These are phyloP conservation scores for Agroathelia rolfsii DNA, from an alignment of 1,284 basidiomycete genomes.

Conservation along the genomic window DNA sequence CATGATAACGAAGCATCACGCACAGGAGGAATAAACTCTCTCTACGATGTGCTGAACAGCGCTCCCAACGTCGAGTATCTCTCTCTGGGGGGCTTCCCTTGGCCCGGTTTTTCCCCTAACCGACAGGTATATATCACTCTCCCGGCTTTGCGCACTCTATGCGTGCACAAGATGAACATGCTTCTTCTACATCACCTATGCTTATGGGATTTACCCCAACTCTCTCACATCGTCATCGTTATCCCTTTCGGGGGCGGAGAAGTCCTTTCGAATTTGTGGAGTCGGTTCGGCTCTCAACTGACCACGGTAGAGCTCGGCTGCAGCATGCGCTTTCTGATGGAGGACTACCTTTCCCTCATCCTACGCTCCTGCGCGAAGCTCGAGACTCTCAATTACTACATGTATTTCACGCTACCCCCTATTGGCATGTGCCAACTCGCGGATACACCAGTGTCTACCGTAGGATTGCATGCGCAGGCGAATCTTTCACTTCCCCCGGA, in stretches of 20 bases:
- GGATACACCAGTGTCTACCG: slow-evolving; percentile 29
- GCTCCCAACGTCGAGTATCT: slow-evolving; percentile 51
- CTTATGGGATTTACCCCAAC: slow-evolving; percentile 43
- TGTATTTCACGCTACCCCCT: slow-evolving; percentile 39
- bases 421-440: slow-evolving; percentile 13
- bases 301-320: slow-evolving; percentile 46
- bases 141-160: slow-evolving; percentile 37
- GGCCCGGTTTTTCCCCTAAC: slow-evolving; percentile 22
- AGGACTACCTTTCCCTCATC: slow-evolving; percentile 35
- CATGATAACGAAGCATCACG: slow-evolving; percentile 47
- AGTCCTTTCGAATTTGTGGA: slow-evolving; percentile 31
- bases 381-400: slow-evolving; percentile 43
- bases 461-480: slow-evolving; percentile 41
- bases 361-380: slow-evolving; percentile 37
- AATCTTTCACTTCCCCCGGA: slow-evolving; percentile 29
- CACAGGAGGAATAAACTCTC: slow-evolving; percentile 56
- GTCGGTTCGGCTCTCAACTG: slow-evolving; percentile 38
- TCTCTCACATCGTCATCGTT: slow-evolving; percentile 39
- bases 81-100: slow-evolving; percentile 43
- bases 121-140: slow-evolving; percentile 23
- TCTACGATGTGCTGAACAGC: slow-evolving; percentile 37
- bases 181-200: slow-evolving; percentile 37
- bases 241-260: slow-evolving; percentile 22
- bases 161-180: slow-evolving; percentile 38
- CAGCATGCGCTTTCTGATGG: slow-evolving; percentile 38